Percentiles rank a stretch among this genome's conserved stretches.
Conservation (phyloP, 2,329 filamentous ascomycete species). For the Didymella keratinophila region DNA sequence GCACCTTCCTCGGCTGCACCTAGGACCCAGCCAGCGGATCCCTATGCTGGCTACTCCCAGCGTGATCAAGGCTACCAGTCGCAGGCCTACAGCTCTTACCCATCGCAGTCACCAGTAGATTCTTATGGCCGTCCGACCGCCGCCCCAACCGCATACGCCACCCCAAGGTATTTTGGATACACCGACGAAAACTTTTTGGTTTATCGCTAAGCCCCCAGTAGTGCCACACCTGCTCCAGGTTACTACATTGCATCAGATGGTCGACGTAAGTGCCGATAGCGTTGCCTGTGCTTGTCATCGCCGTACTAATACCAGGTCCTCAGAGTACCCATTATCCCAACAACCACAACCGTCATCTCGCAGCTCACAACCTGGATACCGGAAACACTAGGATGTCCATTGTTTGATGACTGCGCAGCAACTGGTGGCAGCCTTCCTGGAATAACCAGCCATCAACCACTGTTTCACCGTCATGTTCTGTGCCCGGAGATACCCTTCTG, state of each 20-base stretch:
- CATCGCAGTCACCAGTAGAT: conserved; percentile 39
- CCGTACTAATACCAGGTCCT: conserved; percentile 28
- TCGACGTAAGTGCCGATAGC: conserved; percentile 43
- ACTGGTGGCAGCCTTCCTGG: conserved; percentile 26
- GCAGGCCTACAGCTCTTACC: conserved; percentile 38
- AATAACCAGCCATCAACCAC: conserved; percentile 37
- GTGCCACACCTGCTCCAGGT: conserved; percentile 43
- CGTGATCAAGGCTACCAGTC: conserved; percentile 20
- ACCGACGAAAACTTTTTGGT: conserved; percentile 49
- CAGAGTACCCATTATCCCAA: conserved; percentile 47
- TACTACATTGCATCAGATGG: conserved; percentile 51
- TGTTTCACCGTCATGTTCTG: conserved; percentile 43
- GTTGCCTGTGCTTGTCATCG: neutral
- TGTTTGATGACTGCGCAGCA: conserved; percentile 6
- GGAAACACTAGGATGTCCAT: conserved; percentile 24
- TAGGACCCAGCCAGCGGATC: conserved; percentile 44
- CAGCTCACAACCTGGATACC: conserved; percentile 35
- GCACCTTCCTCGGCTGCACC: conserved; percentile 36
- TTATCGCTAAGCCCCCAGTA: conserved; percentile 51
- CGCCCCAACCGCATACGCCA: conserved; percentile 33
- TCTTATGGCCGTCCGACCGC: conserved; percentile 36
- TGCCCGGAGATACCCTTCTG: conserved; percentile 49
- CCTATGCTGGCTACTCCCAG: conserved; percentile 39
- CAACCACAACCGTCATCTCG: conserved; percentile 35
- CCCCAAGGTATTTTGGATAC: conserved; percentile 55